phyloP scores from a whole-genome alignment of 768 basidiomycete genomes.

The Chalciporus chontae region DNA sequence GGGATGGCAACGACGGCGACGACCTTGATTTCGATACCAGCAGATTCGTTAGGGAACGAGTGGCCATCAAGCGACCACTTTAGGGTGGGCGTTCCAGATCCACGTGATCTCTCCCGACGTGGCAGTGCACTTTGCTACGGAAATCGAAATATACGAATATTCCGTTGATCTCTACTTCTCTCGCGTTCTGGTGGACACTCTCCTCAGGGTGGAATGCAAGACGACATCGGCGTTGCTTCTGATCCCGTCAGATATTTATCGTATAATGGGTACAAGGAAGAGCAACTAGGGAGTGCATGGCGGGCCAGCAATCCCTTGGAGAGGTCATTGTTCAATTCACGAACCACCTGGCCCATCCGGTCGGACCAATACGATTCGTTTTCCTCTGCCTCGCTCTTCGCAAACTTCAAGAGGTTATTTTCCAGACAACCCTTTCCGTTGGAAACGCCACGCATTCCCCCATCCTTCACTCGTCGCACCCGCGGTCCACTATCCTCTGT shows the following conservation, averaged over 20 bases:
- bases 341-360: constrained; percentile 4
- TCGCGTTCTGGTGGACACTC: not conserved
- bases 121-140: not conserved
- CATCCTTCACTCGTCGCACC: constrained; percentile 27
- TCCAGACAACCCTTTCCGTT: constrained; percentile 13
- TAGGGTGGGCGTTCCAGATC: constrained; percentile 18
- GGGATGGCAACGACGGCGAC: constrained; percentile 17
- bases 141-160: not conserved
- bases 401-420: constrained; percentile 18
- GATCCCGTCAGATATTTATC: constrained; percentile 16
- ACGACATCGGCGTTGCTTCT: constrained; percentile 6
- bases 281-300: constrained; percentile 19
- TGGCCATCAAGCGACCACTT: constrained; percentile 7
- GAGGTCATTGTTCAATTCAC: constrained; percentile 7
- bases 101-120: constrained; percentile 26
- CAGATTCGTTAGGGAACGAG: not conserved
- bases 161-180: not conserved
- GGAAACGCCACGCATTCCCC: constrained; percentile 14
- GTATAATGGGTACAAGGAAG: constrained; percentile 15
- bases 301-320: constrained; percentile 20
- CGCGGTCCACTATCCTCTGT: constrained; percentile 15
- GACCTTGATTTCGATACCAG: constrained; percentile 22
- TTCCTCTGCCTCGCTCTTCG: constrained; percentile 8
- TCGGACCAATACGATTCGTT: constrained; percentile 6
- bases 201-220: constrained; percentile 20